Evolutionary conservation across 345 rosid species (phyloP), one percentile per base, ranked within the genome.

Genomic region (Leavenworthia alabamica): DNA sequence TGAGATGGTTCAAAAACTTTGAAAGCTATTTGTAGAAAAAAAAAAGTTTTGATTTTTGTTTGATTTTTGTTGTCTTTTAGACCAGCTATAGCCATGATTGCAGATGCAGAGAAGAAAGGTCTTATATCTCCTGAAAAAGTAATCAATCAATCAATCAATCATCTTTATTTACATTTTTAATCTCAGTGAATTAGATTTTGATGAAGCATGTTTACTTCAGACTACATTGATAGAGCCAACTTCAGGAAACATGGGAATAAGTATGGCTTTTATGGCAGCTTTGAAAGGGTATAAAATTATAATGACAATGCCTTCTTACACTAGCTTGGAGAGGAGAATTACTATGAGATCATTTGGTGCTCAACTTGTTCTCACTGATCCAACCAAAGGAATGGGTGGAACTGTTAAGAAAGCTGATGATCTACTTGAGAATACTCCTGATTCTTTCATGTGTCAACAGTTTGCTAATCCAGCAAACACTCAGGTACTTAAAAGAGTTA

Each of bases 261-360:
- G 97, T 67, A 64, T 89, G 97, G 96, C 99, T 6, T 93, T 93
- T 47, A 85, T 93, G 14, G 99, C 99, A 2, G 88, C 97, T 45
- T 31, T 89, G 78, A 86, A 79, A 84, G 99, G 99, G 6, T 93
- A 93, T 62, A 87, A 73, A 74, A 89, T 87, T 81, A 73, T 83
- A 53, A 81, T 93, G 35, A 89, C 99, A 4, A 93, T 93, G 99
- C 99, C 99, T 11, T 93, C 99, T 24, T 93, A 89, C 76, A 93
- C 97, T 7, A 89, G 97, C 68, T 72, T 93, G 82, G 97, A 93
- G 79, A 85, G 99, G 66, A 87, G 99, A 67, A 96, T 93, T 60
- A 79, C 86, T 0, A 93, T 93, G 99, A 78, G 90, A 72, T 91
- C 97, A 2, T 93, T 93, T 51, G 97, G 99, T 45, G 99, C 99